Evolutionary conservation across 768 basidiomycete species (phyloP), one percentile per base, ranked within the genome.

Genomic region (Boletellus ananas): DNA sequence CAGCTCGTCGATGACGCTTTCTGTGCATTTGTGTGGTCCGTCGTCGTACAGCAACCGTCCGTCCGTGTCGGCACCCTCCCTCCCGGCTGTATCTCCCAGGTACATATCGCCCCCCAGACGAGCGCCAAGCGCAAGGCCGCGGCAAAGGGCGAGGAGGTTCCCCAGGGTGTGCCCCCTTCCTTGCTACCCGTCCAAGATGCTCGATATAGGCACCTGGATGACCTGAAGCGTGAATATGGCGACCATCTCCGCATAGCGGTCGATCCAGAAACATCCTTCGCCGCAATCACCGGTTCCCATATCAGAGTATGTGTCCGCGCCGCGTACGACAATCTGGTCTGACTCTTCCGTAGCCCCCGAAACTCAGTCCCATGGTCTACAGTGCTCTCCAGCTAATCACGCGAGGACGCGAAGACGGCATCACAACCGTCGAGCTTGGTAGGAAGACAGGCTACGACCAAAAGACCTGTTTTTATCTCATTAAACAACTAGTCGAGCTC

Each of bases 381-480:
- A 80, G 83, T 14, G 83, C 85, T 6, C 77, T 95, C 13, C 90
- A 94, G 62, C 74, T 91, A 38, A 82, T 95, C 56, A 85, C 90
- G n/a, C 79, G 88, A 34, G 88, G 86, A 3, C 73, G 91, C 51
- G 85, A 88, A 50, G 70, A 77, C 17, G 92, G 92, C 11, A 78
- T 90, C 14, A 85, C 88, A 7, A 84, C 88, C 40, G 80, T 92
- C 12, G 79, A 87, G 29, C 75, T 95, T 13, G 87, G 88, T 21
- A 81, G 81, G 57, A 75, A 80, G 60, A 85, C 91, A 10, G 81
- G 80, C 43, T 92, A 94, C 60, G 91, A 93, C 62, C 89, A 90
- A 63, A 94, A 93, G 68, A 87, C 88, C 2, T 90, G 90, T 55
- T 90, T 90, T 64, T 94, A 94, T 68, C 79, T 92, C 50, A 80